Percentiles rank a stretch among this genome's conserved stretches.
Evolutionary conservation across 192 early-diverging fungal genomes (phyloP).

Genomic region (Rhizophagus clarus): DNA sequence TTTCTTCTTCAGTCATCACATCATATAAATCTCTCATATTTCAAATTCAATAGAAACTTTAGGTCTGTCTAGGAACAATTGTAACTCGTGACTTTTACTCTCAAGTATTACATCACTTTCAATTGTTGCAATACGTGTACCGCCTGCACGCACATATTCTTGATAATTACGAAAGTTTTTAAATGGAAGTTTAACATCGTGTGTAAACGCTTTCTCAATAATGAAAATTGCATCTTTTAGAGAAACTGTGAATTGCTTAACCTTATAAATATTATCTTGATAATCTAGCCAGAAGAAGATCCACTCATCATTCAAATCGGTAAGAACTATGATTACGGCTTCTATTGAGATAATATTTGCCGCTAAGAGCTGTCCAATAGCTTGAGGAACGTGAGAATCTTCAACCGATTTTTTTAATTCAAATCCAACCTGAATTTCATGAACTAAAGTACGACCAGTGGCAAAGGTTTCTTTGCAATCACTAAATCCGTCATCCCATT

Average conservation of each 20-base stretch:
- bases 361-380: slow-evolving; percentile 2
- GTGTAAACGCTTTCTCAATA: neutral
- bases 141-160: neutral
- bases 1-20: neutral
- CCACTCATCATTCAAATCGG: slow-evolving; percentile 13
- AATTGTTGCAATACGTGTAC: too few relatives aligned
- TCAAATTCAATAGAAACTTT: neutral
- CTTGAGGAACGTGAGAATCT: neutral
- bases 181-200: neutral
- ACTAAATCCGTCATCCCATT: neutral
- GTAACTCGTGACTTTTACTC: neutral
- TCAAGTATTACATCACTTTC: neutral
- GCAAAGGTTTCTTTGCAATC: neutral
- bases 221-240: neutral
- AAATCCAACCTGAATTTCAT: slow-evolving; percentile 12
- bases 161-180: neutral
- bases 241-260: neutral
- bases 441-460: neutral
- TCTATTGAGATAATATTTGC: slow-evolving; percentile 25
- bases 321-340: slow-evolving; percentile 11
- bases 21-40: neutral
- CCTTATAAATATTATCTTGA: neutral
- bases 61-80: neutral
- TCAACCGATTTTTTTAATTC: neutral
- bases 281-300: slow-evolving; percentile 13